Conservation (phyloP, 2,329 filamentous ascomycete genomes). For the Lachnellula arida region DNA sequence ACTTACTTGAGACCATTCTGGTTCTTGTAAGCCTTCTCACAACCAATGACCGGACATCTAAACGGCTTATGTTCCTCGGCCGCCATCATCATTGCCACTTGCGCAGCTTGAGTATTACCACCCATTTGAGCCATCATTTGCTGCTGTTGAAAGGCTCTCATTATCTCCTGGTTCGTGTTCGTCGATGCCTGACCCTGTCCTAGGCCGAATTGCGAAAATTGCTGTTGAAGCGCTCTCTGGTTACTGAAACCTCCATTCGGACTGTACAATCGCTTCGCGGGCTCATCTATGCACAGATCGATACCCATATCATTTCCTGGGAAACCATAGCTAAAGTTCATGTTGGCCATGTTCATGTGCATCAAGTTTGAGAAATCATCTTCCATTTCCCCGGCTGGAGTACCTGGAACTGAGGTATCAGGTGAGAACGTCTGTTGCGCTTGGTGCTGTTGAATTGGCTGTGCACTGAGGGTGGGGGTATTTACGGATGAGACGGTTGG, state of each 20-base stretch:
- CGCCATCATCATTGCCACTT: constrained; percentile 49
- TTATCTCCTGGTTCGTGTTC: constrained; percentile 59
- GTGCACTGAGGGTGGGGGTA: constrained; percentile 82
- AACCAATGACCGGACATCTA: constrained; percentile 95
- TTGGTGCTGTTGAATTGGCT: constrained; percentile 54
- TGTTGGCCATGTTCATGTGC: constrained; percentile 48
- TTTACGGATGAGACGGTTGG: constrained; percentile 97
- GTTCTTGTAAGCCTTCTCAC: constrained; percentile 99
- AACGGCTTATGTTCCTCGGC: constrained; percentile 96
- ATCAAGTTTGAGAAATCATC: constrained; percentile 64
- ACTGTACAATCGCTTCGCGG: constrained; percentile 88
- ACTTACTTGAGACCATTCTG: constrained; percentile 94
- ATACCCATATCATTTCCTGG: constrained; percentile 46
- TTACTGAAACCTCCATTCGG: constrained; percentile 68
- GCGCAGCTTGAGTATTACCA: constrained; percentile 32
- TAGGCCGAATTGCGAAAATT: constrained; percentile 67
- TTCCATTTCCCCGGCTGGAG: constrained; percentile 70
- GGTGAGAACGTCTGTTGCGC: constrained; percentile 38
- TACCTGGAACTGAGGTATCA: constrained; percentile 65
- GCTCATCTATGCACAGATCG: constrained; percentile 77
- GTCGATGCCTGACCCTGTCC: constrained; percentile 61
- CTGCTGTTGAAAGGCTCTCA: constrained; percentile 60
- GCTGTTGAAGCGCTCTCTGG: constrained; percentile 61
- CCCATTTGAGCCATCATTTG: constrained; percentile 39
- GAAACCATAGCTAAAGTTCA: constrained; percentile 32